Evolutionary conservation across 768 basidiomycete species (phyloP), one percentile per base, ranked within the genome.

Genomic region (Crassisporium funariophilum): DNA sequence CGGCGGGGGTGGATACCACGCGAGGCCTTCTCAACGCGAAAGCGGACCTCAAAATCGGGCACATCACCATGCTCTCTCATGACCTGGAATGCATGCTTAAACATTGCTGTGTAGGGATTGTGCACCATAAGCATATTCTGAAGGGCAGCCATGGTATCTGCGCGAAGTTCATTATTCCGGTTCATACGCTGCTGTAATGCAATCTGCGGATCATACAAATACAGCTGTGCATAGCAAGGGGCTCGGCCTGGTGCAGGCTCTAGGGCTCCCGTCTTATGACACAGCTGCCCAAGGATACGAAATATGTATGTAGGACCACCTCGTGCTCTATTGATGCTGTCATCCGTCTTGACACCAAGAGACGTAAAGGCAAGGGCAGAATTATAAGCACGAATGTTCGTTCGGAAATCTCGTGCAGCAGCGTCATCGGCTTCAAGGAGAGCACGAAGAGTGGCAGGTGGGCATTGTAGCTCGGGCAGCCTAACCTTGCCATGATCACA

Each of bases 401-500:
- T 33, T 10, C 55, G 61, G 36, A 65, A 68, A 4, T 57, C 38
- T 9, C 55, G 53, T 1, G 57, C 41, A 13, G 37, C 13, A 0
- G 19, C 15, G 36, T 53, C 42, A 11, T 41, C 21, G 21, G 40
- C 50, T 12, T 13, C 34, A 13, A 61, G 51, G 0, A 70, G 57
- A 5, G 38, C 1, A 2, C 41, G 37, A 9, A 71, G 47, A 9
- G 35, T 46, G 4, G 52, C 56, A 4, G 68, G 62, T 2, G 45
- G 37, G 5, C 20, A 22, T 4, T 54, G 19, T 3, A 64, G 44
- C 11, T 36, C 44, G 4, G 56, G 59, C 2, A 71, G 55, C 0
- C 10, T 25, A 1, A 73, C 57, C 34, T 67, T 54, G 0, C 70
- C 68, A 31, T 52, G 39, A 29, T 60, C 27, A 47, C 71, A 73